Evolutionary conservation across 345 rosid genomes (phyloP).

Genomic region (Ceriops decandra): DNA sequence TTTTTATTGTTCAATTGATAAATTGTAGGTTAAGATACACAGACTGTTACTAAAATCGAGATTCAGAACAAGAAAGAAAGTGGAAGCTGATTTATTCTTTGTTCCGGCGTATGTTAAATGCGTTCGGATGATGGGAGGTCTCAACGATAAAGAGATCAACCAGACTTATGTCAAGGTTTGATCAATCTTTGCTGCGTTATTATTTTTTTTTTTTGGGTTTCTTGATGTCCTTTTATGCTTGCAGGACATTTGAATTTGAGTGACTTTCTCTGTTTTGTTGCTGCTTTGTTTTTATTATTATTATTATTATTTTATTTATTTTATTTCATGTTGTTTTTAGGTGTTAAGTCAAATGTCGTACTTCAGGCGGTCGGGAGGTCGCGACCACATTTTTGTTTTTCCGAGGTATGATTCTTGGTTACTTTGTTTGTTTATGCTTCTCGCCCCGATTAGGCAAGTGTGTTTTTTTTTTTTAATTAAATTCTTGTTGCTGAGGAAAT

Average conservation of each 20-base stretch:
- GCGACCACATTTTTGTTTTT: conserved; percentile 90
- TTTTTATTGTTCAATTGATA: background rate
- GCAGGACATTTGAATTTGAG: background rate
- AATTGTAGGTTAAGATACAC: conserved; percentile 75
- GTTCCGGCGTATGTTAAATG: conserved; percentile 92
- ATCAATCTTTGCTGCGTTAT: background rate
- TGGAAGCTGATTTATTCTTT: conserved; percentile 87
- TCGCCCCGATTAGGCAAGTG: background rate
- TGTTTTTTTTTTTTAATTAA: too few species aligned
- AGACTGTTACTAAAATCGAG: conserved; percentile 57
- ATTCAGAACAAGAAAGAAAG: conserved; percentile 65
- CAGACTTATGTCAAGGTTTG: conserved; percentile 75
- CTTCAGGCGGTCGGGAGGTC: conserved; percentile 87
- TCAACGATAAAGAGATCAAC: conserved; percentile 87
- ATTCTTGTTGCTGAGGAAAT: background rate
- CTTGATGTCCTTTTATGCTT: too few species aligned
- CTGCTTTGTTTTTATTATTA: background rate
- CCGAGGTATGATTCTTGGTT: conserved; percentile 54
- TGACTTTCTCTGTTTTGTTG: too few species aligned
- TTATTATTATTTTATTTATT: background rate
- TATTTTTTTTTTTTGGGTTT: background rate
- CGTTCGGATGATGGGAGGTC: conserved; percentile 89
- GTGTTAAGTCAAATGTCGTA: conserved; percentile 90
- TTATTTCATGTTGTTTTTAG: conserved; percentile 31
- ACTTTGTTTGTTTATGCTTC: background rate